phyloP scores from a whole-genome alignment of 768 basidiomycete genomes.

The Tephrocybe sp. region DNA sequence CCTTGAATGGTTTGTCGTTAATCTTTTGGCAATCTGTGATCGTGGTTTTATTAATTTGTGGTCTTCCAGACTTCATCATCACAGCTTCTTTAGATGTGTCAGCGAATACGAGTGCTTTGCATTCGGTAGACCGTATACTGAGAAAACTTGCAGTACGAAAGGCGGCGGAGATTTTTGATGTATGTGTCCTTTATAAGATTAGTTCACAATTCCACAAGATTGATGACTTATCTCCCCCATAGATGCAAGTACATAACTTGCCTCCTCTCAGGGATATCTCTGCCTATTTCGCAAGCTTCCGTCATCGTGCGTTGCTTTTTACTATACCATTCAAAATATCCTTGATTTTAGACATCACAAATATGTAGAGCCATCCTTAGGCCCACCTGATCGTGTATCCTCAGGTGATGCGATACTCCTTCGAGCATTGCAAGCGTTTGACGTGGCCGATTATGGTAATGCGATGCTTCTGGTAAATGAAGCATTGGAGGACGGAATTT shows the following conservation, averaged over 20 bases:
- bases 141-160: constrained; percentile 20
- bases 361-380: constrained; percentile 57
- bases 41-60: constrained; percentile 50
- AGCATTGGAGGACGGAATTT: constrained; percentile 79
- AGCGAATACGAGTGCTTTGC: background rate
- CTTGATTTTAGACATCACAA: background rate
- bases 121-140: background rate
- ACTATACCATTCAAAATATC: background rate
- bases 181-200: constrained; percentile 22
- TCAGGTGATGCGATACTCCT: constrained; percentile 84
- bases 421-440: constrained; percentile 78
- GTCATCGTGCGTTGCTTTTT: constrained; percentile 57
- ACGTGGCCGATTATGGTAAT: constrained; percentile 81
- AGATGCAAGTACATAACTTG: no score
- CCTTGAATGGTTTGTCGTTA: constrained; percentile 41
- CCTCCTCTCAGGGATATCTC: constrained; percentile 90
- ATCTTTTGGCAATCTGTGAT: background rate
- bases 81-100: constrained; percentile 1
- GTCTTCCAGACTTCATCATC: constrained; percentile 1
- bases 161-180: constrained; percentile 65
- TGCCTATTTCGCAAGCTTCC: constrained; percentile 96
- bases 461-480: constrained; percentile 80
- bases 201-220: no score
- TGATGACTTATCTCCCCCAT: no score
- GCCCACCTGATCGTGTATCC: constrained; percentile 69